Conservation (phyloP, 2,329 filamentous ascomycete genomes). For the Ophiostoma perfectum region DNA sequence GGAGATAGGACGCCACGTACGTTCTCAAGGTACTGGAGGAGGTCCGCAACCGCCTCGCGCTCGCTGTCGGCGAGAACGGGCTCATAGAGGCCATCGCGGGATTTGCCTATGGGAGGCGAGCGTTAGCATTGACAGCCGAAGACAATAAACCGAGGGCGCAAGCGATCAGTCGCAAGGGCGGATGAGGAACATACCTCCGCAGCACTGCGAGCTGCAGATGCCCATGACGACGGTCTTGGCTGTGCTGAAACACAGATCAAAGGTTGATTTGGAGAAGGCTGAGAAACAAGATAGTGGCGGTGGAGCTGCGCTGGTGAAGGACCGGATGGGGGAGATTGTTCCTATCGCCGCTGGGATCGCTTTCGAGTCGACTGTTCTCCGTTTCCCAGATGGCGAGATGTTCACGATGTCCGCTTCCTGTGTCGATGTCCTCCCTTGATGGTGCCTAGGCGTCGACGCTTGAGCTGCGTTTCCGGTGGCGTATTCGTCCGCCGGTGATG, state of each 20-base stretch:
- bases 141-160: too few species aligned
- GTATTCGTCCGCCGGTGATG: neutral
- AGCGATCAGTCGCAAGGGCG: neutral
- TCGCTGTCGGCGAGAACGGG: slow-evolving; percentile 91
- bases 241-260: slow-evolving; percentile 10
- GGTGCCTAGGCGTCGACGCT: slow-evolving; percentile 7
- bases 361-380: too few species aligned
- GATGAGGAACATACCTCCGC: slow-evolving; percentile 42
- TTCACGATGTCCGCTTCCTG: neutral
- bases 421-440: slow-evolving; percentile 8
- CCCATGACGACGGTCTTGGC: slow-evolving; percentile 46
- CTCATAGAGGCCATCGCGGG: slow-evolving; percentile 77
- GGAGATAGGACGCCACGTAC: slow-evolving; percentile 48
- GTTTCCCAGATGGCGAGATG: neutral
- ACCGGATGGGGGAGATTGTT: neutral
- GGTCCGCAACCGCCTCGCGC: slow-evolving; percentile 90
- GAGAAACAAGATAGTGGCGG: neutral
- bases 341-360: neutral
- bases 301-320: neutral
- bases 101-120: slow-evolving; percentile 50
- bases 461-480: neutral
- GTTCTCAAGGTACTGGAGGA: slow-evolving; percentile 94
- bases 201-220: slow-evolving; percentile 58
- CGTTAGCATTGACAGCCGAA: too few species aligned
- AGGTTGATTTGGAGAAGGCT: neutral